A percentile compares a stretch with the other conserved stretches of the same genome.
These are phyloP conservation scores for Nigrospora oryzae DNA, from an alignment of 2,329 filamentous ascomycete genomes.

Conservation along the genomic window DNA sequence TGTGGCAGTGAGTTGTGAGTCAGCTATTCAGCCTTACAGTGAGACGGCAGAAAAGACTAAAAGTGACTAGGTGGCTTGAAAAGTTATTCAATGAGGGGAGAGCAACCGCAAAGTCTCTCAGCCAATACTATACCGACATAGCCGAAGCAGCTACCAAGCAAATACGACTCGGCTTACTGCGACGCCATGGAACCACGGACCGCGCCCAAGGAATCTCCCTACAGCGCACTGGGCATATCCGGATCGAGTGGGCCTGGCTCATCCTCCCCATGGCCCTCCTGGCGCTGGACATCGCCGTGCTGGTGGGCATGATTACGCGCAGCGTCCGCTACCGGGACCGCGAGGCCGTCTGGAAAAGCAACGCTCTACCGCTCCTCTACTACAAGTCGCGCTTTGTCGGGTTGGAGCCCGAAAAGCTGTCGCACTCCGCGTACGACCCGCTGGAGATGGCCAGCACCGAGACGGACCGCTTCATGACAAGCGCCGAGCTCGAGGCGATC, in stretches of 20 bases:
- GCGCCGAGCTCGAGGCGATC: background rate
- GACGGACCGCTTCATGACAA: background rate
- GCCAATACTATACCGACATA: background rate
- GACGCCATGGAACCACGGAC: background rate
- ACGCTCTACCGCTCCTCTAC: background rate
- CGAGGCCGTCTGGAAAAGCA: constrained; percentile 1
- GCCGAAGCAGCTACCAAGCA: background rate
- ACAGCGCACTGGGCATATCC: background rate
- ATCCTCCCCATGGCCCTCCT: background rate
- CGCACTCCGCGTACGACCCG: background rate
- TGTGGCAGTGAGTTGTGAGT: background rate
- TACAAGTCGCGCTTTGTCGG: background rate
- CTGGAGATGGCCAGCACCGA: background rate
- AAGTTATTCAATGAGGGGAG: background rate
- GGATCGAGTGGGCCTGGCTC: background rate
- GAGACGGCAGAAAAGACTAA: background rate
- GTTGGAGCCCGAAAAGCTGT: background rate
- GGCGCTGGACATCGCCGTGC: background rate
- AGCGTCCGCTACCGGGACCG: background rate
- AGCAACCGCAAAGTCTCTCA: background rate
- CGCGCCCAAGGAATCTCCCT: background rate
- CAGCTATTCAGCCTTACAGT: too few species aligned
- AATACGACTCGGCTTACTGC: background rate
- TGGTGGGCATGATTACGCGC: background rate
- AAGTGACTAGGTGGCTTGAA: background rate